Base-by-base conservation (phyloP, 2,329 filamentous ascomycete genomes). In the Alternaria consortialis region DNA sequence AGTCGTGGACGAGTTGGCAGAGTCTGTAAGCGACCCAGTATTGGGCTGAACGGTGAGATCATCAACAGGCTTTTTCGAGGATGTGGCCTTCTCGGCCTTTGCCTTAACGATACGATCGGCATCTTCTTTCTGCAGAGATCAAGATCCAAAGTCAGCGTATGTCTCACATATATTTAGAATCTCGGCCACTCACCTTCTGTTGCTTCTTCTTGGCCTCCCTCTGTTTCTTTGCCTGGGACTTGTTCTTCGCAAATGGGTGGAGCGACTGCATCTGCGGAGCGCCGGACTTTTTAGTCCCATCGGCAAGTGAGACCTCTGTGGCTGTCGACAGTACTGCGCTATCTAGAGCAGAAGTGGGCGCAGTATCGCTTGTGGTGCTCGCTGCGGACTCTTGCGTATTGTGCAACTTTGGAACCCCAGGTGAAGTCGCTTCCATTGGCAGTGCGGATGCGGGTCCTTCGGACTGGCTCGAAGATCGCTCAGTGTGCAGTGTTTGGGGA, bases 141-240 rank as follows among this genome's bases (percentile, higher is more conserved):
- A 36, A 37, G 11, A 36, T 6, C 6, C 32, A 37, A 12, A 36
- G 32, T 50, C 32, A 50, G 20, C 8, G 15, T 27, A 11, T 27
- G 13, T 37, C 23, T 50, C 46, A 50, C 7, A 11, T 25, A 20
- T 36, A 15, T 50, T 37, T 7, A 11, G 32, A 9, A 36, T 20
- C n/a, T 50, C 20, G 13, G 7, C 36, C 13, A 25, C 17, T 50
- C 31, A 50, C 46, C 46, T 66, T 71, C 46, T 69, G 70, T 17
- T 74, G 74, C 55, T 79, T 80, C 59, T 78, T 79, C 65, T 77
- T 79, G 25, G 73, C 71, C 20, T 75, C 66, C 53, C 66, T 77
- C 50, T 78, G 74, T 47, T 74, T 75, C 56, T 74, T 75, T 23
- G 67, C 66, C 39, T 74, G 72, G 15, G 68, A 54, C 53, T 75